These are phyloP conservation scores for Volvox reticuliferus DNA, from an alignment of 139 green algal species.

Conservation along the genomic window DNA sequence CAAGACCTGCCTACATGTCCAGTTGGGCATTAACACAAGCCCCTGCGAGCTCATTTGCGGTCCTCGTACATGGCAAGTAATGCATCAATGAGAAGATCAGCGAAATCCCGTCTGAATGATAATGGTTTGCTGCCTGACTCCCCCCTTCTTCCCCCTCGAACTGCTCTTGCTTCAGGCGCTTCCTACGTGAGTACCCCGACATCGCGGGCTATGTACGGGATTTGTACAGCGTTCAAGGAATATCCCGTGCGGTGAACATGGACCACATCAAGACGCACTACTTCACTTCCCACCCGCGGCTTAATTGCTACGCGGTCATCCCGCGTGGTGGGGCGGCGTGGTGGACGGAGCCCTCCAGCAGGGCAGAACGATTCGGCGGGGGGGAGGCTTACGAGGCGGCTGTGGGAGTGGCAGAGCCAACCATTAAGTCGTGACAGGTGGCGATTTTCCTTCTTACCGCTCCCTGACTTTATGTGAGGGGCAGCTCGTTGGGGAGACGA, in stretches of 20 bases:
- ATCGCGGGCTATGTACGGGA: constrained; percentile 75
- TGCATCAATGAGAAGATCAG: no score
- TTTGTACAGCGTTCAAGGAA: constrained; percentile 83
- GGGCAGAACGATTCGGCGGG: neutral
- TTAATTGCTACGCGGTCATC: constrained; percentile 89
- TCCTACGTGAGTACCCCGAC: constrained; percentile 53
- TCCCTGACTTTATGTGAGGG: no score
- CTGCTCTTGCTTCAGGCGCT: neutral
- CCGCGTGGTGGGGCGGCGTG: constrained; percentile 73
- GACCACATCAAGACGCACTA: constrained; percentile 95
- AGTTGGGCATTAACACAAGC: no score
- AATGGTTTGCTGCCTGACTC: neutral
- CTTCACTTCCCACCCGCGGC: constrained; percentile 81
- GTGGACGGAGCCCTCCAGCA: constrained; percentile 75
- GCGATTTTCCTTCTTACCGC: no score
- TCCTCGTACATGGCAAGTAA: no score
- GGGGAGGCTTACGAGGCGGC: no score
- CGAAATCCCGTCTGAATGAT: no score
- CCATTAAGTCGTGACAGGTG: no score
- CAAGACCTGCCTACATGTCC: no score
- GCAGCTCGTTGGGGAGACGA: no score
- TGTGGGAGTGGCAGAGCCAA: no score
- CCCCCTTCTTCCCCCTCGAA: neutral
- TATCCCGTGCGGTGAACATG: constrained; percentile 83
- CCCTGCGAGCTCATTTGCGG: no score